Evolutionary conservation across 176 grass and related monocot species (phyloP).

Genomic region (Eremochloa ophiuroides): DNA sequence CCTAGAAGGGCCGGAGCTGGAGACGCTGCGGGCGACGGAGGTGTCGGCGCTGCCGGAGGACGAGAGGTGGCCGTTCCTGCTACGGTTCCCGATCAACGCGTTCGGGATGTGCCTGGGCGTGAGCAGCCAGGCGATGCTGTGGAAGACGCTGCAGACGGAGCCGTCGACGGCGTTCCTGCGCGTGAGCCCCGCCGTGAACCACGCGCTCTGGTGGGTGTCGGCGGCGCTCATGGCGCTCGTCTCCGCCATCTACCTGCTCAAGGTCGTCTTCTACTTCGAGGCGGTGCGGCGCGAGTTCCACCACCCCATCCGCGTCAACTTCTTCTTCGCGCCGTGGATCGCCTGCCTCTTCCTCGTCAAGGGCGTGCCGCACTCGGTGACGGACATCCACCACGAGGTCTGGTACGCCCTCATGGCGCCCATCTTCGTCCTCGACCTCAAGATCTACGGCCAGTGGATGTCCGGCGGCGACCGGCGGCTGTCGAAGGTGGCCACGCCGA

Average conservation of each 20-base stretch:
- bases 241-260: background rate
- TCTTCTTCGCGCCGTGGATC: background rate
- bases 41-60: slow-evolving; percentile 64
- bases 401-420: slow-evolving; percentile 72
- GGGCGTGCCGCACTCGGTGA: background rate
- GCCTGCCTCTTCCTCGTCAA: background rate
- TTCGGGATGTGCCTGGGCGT: slow-evolving; percentile 83
- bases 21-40: slow-evolving; percentile 53
- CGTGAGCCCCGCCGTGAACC: background rate
- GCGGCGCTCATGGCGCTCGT: background rate
- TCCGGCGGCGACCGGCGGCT: slow-evolving; percentile 59
- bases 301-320: background rate
- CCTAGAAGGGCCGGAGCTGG: slow-evolving; percentile 72
- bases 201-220: background rate
- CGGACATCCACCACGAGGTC: background rate
- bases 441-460: slow-evolving; percentile 87
- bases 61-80: slow-evolving; percentile 84
- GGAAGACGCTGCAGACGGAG: slow-evolving; percentile 51
- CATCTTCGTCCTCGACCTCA: slow-evolving; percentile 50
- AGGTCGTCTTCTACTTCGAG: background rate
- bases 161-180: background rate
- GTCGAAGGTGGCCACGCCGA: slow-evolving; percentile 70
- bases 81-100: slow-evolving; percentile 65
- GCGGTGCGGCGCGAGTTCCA: background rate
- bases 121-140: slow-evolving; percentile 74